Percentiles rank a stretch among this genome's conserved stretches.
These are phyloP conservation scores for Pythium sukuiense DNA, from an alignment of 352 stramenopile genomes.

Conservation along the genomic window DNA sequence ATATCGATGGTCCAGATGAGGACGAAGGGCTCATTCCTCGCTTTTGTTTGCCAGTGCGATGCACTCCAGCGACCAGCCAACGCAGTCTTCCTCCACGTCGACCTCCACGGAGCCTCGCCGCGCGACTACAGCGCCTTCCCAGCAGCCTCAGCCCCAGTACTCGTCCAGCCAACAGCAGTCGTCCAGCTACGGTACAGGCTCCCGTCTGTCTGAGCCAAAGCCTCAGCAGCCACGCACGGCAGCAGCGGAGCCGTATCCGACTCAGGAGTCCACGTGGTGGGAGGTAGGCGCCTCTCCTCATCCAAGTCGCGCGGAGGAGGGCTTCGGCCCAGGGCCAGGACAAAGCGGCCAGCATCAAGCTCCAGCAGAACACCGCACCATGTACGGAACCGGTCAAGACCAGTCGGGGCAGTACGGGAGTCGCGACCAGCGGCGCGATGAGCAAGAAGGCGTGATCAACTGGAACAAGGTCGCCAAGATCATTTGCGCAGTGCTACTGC, in stretches of 20 bases:
- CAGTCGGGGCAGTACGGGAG: conserved; percentile 13
- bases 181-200: not conserved
- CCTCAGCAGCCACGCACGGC: not conserved
- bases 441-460: conserved; percentile 19
- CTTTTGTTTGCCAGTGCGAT: not conserved
- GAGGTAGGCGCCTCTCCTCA: conserved; percentile 15
- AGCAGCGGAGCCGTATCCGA: conserved; percentile 9
- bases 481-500: conserved; percentile 46
- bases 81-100: not conserved
- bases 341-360: not conserved
- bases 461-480: conserved; percentile 51
- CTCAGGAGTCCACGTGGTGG: conserved; percentile 20
- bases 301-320: conserved; percentile 3
- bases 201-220: not conserved
- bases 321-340: conserved; percentile 13
- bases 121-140: not conserved
- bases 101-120: not conserved
- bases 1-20: not conserved
- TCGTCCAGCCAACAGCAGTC: conserved; percentile 6
- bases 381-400: not conserved
- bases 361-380: not conserved
- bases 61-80: not conserved
- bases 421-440: conserved; percentile 6
- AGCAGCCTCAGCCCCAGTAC: conserved; percentile 2
- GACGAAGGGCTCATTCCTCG: not conserved